These are phyloP conservation scores for Naegleria lovaniensis DNA, from an alignment of 208 protist species.

Conservation along the genomic window DNA sequence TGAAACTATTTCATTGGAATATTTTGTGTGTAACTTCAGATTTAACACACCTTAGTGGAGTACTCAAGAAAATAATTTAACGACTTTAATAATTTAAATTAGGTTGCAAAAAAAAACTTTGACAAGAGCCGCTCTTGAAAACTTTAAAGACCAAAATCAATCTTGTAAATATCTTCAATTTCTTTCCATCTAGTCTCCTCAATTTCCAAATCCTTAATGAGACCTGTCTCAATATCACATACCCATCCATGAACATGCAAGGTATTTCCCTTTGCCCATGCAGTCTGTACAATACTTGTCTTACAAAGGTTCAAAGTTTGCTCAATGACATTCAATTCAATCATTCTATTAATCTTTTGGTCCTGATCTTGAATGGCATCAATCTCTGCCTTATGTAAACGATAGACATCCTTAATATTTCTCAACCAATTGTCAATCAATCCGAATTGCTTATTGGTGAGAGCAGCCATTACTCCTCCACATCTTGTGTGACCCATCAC, in stretches of 20 bases:
- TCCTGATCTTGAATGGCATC: slow-evolving; percentile 23
- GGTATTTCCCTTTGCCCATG: slow-evolving; percentile 38
- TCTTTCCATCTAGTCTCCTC: not conserved
- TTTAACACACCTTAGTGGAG: no score
- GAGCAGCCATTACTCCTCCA: slow-evolving; percentile 69
- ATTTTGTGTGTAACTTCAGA: no score
- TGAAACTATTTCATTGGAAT: no score
- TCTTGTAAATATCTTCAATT: slow-evolving; percentile 6
- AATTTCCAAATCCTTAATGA: slow-evolving; percentile 33
- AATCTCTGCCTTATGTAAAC: slow-evolving; percentile 32
- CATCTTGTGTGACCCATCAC: slow-evolving; percentile 85
- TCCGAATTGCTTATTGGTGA: slow-evolving; percentile 38
- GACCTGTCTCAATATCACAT: slow-evolving; percentile 43
- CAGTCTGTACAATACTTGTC: slow-evolving; percentile 38
- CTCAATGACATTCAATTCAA: slow-evolving; percentile 48
- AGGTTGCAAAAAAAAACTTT: no score
- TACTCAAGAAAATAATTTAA: no score
- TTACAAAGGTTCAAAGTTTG: slow-evolving; percentile 43
- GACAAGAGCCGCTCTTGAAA: no score
- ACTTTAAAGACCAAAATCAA: not conserved
- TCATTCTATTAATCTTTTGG: slow-evolving; percentile 20
- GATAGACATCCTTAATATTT: slow-evolving; percentile 41
- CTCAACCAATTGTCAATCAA: slow-evolving; percentile 51
- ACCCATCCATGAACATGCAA: slow-evolving; percentile 41
- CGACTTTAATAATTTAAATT: no score